A percentile compares a stretch with the other conserved stretches of the same genome.
Conservation (phyloP, 2,329 filamentous ascomycete species). For the Exophiala lecanii-corni region DNA sequence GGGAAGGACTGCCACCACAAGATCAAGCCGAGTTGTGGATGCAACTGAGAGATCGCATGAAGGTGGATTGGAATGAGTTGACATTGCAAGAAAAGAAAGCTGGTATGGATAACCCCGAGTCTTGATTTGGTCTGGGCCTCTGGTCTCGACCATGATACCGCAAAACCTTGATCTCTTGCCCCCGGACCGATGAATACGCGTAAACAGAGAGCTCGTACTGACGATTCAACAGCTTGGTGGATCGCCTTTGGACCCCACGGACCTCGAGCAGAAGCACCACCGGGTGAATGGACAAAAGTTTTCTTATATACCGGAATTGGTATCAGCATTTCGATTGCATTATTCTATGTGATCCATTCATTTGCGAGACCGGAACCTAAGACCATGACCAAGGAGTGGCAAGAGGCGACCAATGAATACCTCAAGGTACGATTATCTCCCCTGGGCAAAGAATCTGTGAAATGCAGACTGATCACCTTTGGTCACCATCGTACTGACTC, state of each 20-base stretch:
- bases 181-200: no score
- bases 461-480: no score
- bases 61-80: constrained; percentile 92
- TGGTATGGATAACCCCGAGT: constrained; percentile 73
- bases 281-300: constrained; percentile 79
- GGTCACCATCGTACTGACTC: constrained; percentile 9
- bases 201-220: no score
- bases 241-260: constrained; percentile 97
- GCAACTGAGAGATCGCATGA: constrained; percentile 96
- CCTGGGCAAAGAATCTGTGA: no score
- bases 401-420: constrained; percentile 92
- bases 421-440: constrained; percentile 55
- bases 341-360: constrained; percentile 69
- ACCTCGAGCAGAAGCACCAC: constrained; percentile 74
- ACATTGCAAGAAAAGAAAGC: constrained; percentile 98
- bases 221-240: constrained; percentile 75
- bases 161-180: no score
- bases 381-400: constrained; percentile 96
- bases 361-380: constrained; percentile 68
- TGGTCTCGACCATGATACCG: no score
- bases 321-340: constrained; percentile 58
- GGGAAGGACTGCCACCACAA: constrained; percentile 95
- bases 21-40: constrained; percentile 99
- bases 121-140: no score
- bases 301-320: constrained; percentile 67